Base-by-base conservation (phyloP, 2,329 filamentous ascomycete genomes). In the Colletotrichum cereale region DNA sequence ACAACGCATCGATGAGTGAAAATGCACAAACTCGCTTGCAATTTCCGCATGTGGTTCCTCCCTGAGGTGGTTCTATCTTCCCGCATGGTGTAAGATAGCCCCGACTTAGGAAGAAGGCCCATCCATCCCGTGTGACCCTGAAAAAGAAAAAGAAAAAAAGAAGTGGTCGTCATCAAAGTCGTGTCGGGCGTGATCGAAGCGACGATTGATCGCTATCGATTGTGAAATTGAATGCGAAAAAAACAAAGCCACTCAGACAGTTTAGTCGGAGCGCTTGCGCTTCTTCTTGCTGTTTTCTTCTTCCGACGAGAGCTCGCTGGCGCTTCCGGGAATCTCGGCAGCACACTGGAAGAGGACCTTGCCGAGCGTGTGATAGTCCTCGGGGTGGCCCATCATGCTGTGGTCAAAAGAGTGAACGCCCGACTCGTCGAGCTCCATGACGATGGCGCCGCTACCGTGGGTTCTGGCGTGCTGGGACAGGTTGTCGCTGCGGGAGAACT, bases 401-500 rank as follows among this genome's bases (percentile, higher is more conserved):
- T 77, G 82, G 74, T 84, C 82, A 61, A 84, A 84, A 38, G 80
- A 77, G 63, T 82, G 82, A 2, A 78, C 80, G 5, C 94, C 92
- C 53, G 88, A 88, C 66, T 92, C 89, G 75, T 96, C 93, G 61
- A 98, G 88, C 78, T 94, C 93, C 92, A 98, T 96, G 78, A 97
- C 91, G 75, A 98, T 93, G 73, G 95, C 93, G 73, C 95, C 94
- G 71, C 91, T 92, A 67, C 95, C 95, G 79, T 99, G 96, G 5
- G 96, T 99, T 74, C 96, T 91, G 74, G 96, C 92, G 81, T 99
- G 96, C 84, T 99, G 96, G 31, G 95, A 93, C 21, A 99, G 89
- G 86, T 99, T 99, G 85, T 99, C 96, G 77, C 94, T 97, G 78
- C 96, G 92, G 26, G 96, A 98, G 86, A 98, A 99, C 87, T 97